Evolutionary conservation across 352 stramenopile genomes (phyloP), one percentile per base, ranked within the genome.

Genomic region (Globisporangium iwayamae): DNA sequence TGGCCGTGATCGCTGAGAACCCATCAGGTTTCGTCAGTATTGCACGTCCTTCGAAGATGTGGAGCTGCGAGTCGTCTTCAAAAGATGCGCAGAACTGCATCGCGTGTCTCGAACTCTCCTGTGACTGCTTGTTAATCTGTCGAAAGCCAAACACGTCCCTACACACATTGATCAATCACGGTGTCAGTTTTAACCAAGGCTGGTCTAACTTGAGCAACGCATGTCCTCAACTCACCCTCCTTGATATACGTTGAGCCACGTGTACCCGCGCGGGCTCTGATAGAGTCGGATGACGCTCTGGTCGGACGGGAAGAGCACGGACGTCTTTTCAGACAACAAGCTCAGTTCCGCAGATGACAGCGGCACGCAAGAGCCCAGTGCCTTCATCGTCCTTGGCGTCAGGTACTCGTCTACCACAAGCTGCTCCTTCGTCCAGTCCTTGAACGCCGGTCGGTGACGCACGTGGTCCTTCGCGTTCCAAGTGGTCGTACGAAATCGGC

Each of bases 231-330:
- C 62, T 46, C 50, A 90, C 83, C 79, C 69, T 54, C 78, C 56
- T 4, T 80, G 81, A 30, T 87, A 82, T n/a, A 93, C 76, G 28
- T 67, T 90, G 48, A 93, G 74, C 85, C 85, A 91, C 36, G 67
- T 52, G 18, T 72, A 56, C 5, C 71, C 70, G 3, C 68, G 67
- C 2, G 76, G 69, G 0, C 72, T 85, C 38, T 87, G 75, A 36
- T 73, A 75, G 18, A 92, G 39, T 11, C 71, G 69, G 4, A 92
- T 66, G 32, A 92, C 63, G 34, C 78, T 89, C 48, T 92, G 85
- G 53, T 94, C 83, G 4, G 80, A 79, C 38, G 85, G 83, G 56
- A 81, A 92, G 45, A 88, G 72, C 43, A 76, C 68, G 36, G 68
- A 83, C 22, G 63, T 80, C 52, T 85, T 76, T 45, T 82, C 77